Conservation (phyloP, 495 filamentous ascomycete genomes). For the Hyaloscypha finlandica region DNA sequence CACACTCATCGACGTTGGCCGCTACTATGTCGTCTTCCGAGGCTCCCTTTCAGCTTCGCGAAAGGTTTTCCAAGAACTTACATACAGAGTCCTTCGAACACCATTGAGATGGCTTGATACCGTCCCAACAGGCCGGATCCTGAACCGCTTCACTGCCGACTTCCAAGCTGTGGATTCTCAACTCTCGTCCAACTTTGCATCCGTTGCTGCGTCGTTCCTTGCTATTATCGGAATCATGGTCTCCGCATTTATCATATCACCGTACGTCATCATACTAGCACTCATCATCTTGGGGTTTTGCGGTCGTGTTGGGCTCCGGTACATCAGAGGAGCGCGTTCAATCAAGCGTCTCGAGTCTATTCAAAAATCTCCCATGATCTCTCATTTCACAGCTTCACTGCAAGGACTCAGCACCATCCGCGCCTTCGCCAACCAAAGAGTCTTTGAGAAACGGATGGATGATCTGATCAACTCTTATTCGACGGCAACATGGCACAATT, state of each 20-base stretch:
- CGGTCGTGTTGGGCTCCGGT: conserved; percentile 46
- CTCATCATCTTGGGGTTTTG: conserved; percentile 44
- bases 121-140: conserved; percentile 58
- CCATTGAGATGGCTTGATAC: conserved; percentile 64
- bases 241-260: conserved; percentile 46
- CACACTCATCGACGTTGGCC: conserved; percentile 11
- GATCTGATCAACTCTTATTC: conserved; percentile 55
- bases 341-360: conserved; percentile 64
- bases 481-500: conserved; percentile 54
- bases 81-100: conserved; percentile 51
- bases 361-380: conserved; percentile 63
- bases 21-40: conserved; percentile 20
- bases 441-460: conserved; percentile 57
- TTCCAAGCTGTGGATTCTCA: conserved; percentile 56
- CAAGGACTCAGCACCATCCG: conserved; percentile 66
- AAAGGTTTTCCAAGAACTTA: conserved; percentile 54
- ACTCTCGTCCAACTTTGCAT: conserved; percentile 46
- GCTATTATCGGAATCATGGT: conserved; percentile 44
- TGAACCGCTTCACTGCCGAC: conserved; percentile 65
- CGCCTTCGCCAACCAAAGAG: conserved; percentile 54
- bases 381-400: conserved; percentile 59
- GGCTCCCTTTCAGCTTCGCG: conserved; percentile 50
- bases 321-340: conserved; percentile 61
- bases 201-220: conserved; percentile 39
- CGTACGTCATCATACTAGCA: conserved; percentile 45